phyloP scores from a whole-genome alignment of 306 rosid species.

The Malus sieversii region DNA sequence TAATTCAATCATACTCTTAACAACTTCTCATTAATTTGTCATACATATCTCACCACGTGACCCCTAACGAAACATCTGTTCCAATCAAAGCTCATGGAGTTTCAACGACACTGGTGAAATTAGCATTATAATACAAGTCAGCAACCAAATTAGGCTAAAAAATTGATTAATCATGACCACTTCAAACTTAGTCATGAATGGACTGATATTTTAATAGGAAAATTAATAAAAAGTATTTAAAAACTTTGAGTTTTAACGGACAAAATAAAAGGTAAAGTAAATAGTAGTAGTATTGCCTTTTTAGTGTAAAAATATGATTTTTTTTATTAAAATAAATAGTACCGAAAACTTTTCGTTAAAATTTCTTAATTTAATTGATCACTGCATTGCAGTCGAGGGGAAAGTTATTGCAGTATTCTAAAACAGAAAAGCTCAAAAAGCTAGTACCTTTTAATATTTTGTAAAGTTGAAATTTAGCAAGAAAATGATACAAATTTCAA shows the following conservation, averaged over 20 bases:
- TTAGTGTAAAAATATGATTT: no score
- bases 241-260: no score
- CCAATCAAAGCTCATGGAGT: not conserved
- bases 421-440: not conserved
- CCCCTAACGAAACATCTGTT: no score
- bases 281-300: no score
- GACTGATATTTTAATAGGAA: not conserved
- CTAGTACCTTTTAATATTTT: not conserved
- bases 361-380: not conserved
- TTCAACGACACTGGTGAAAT: not conserved
- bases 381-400: not conserved
- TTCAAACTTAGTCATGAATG: not conserved
- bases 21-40: no score
- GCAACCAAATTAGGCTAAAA: not conserved
- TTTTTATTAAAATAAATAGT: no score
- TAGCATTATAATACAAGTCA: not conserved
- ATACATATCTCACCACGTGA: no score
- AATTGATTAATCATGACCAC: not conserved
- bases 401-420: not conserved
- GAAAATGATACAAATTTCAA: not conserved
- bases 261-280: no score
- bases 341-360: rapidly evolving
- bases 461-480: constrained; percentile 3
- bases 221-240: no score
- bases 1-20: no score